Percentiles rank a stretch among this genome's conserved stretches.
Evolutionary conservation across 805 yeast genomes (phyloP).

Genomic region (Kodamaea kaohsiungensis): DNA sequence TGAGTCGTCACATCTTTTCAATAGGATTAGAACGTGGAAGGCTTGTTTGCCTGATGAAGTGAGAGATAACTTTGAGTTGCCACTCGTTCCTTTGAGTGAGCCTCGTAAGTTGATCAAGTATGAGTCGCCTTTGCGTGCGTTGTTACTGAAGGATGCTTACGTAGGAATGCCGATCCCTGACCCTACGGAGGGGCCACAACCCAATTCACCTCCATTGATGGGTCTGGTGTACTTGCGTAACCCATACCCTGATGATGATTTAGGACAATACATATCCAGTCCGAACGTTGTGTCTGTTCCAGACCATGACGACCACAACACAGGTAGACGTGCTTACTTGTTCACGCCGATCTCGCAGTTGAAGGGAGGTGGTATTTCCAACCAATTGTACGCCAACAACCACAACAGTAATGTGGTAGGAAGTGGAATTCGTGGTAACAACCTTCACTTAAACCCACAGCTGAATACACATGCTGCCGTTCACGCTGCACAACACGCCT

Average conservation of each 20-base stretch:
- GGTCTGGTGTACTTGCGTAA: constrained; percentile 88
- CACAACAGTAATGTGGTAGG: constrained; percentile 5
- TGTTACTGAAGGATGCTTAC: constrained; percentile 74
- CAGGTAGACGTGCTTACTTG: constrained; percentile 40
- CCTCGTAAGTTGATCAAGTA: constrained; percentile 70
- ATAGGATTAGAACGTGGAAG: constrained; percentile 96
- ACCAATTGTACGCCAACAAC: constrained; percentile 16
- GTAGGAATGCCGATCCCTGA: constrained; percentile 76
- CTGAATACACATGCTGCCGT: constrained; percentile 1
- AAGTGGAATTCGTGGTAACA: neutral
- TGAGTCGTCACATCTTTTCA: constrained; percentile 85
- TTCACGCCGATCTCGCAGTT: constrained; percentile 48
- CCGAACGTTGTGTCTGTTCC: constrained; percentile 41
- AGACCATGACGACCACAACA: constrained; percentile 37
- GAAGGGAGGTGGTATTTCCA: constrained; percentile 33
- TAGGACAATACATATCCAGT: constrained; percentile 62
- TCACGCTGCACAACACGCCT: constrained; percentile 3
- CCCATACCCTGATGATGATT: constrained; percentile 75
- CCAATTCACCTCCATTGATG: constrained; percentile 86
- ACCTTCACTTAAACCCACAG: neutral
- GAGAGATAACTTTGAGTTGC: constrained; percentile 76
- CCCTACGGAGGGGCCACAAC: constrained; percentile 75
- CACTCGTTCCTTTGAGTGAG: constrained; percentile 66
- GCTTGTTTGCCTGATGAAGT: constrained; percentile 98
- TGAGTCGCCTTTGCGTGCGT: constrained; percentile 81